phyloP scores from a whole-genome alignment of 257 asterid species.

The Solanum pimpinellifolium region DNA sequence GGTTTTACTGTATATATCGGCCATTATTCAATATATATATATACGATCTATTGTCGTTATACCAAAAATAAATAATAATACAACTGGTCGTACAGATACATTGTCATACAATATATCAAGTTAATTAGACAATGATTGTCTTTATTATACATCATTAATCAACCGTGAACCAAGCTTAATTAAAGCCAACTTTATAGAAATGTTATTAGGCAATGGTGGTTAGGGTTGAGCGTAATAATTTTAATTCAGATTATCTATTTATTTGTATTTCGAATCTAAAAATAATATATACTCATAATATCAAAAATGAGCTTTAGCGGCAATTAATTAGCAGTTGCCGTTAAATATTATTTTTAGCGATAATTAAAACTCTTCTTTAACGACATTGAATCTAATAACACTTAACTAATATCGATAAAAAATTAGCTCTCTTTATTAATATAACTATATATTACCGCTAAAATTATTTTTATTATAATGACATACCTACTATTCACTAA shows the following conservation, averaged over 20 bases:
- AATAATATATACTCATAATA: no score
- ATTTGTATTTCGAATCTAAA: not conserved
- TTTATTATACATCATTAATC: not conserved
- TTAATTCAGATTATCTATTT: no score
- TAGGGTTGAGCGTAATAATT: not conserved
- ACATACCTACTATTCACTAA: not conserved
- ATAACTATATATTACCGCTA: no score
- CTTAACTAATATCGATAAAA: no score
- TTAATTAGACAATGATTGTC: not conserved
- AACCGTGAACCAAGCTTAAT: not conserved
- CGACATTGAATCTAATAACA: no score
- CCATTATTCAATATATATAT: not conserved
- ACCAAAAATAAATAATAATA: not conserved
- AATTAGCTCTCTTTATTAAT: no score
- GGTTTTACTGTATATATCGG: no score
- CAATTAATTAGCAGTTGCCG: no score
- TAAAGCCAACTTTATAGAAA: not conserved
- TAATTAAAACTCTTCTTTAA: no score
- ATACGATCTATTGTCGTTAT: not conserved
- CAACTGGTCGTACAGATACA: not conserved
- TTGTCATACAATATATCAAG: not conserved
- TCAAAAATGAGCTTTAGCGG: no score
- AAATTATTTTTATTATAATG: no score
- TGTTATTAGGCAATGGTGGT: not conserved
- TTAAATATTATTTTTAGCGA: no score